These are phyloP conservation scores for Stentor roeselii DNA, from an alignment of 73 alveolate genomes.

Conservation along the genomic window DNA sequence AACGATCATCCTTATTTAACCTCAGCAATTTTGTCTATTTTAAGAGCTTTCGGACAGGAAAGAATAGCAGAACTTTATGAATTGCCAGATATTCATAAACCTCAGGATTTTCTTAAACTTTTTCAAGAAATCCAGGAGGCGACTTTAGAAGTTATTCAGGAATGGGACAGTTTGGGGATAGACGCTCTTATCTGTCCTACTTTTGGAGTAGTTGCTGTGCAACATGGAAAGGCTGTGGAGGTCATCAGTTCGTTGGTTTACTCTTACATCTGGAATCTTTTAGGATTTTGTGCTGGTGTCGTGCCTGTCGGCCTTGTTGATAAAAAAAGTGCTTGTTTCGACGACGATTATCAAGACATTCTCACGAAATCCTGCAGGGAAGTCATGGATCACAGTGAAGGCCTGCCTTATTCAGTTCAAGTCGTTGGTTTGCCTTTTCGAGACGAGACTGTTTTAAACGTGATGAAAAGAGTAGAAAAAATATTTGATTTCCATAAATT, in stretches of 20 bases:
- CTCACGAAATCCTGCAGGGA: conserved; percentile 35
- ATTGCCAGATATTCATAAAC: no score
- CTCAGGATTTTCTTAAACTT: no score
- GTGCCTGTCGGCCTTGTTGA: conserved; percentile 61
- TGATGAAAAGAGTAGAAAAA: conserved; percentile 57
- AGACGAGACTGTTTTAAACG: conserved; percentile 70
- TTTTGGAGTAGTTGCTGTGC: conserved; percentile 48
- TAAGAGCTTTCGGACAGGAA: neutral
- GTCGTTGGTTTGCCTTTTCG: conserved; percentile 58
- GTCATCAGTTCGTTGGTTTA: conserved; percentile 36
- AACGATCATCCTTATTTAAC: neutral
- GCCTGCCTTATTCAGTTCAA: conserved; percentile 77
- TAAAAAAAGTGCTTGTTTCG: conserved; percentile 42
- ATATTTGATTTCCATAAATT: conserved; percentile 1
- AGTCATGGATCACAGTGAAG: conserved; percentile 57
- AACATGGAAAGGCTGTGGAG: conserved; percentile 40
- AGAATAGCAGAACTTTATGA: no score
- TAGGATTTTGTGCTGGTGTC: conserved; percentile 56
- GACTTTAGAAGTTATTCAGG: neutral
- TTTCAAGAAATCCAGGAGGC: no score
- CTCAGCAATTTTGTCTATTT: neutral
- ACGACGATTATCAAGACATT: conserved; percentile 36
- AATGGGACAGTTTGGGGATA: conserved; percentile 33
- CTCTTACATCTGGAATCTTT: conserved; percentile 51
- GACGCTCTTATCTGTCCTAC: conserved; percentile 55